These are phyloP conservation scores for Trichosanthes truncata DNA, from an alignment of 306 rosid species.

Conservation along the genomic window DNA sequence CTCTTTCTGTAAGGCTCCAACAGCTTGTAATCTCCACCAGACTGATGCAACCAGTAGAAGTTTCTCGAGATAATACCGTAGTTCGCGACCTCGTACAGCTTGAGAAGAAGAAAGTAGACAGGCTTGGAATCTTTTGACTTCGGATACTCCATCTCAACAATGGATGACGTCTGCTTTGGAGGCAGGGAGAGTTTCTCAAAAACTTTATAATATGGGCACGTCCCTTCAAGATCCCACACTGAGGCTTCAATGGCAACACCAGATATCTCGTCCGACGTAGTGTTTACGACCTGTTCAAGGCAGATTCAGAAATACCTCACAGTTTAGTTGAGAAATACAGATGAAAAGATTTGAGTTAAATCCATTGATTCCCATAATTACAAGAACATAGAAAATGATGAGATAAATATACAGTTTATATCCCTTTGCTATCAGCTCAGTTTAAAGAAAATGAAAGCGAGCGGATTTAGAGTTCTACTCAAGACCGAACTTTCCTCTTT, in stretches of 20 bases:
- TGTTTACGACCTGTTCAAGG: slow-evolving; percentile 68
- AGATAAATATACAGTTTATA: background rate
- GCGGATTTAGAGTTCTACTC: background rate
- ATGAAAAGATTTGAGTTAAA: background rate
- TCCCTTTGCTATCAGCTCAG: background rate
- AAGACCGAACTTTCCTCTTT: background rate
- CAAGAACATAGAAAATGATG: background rate
- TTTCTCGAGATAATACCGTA: slow-evolving; percentile 57
- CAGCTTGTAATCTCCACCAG: slow-evolving; percentile 75
- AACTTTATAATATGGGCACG: slow-evolving; percentile 55
- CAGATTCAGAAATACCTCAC: background rate
- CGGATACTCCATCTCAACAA: slow-evolving; percentile 75
- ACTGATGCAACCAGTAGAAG: slow-evolving; percentile 81
- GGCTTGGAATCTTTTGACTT: slow-evolving; percentile 60
- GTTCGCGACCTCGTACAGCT: slow-evolving; percentile 58
- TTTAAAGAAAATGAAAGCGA: background rate
- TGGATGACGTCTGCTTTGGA: slow-evolving; percentile 49
- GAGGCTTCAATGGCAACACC: slow-evolving; percentile 65
- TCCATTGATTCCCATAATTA: background rate
- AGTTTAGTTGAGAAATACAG: background rate
- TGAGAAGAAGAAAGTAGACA: slow-evolving; percentile 86
- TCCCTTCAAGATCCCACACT: slow-evolving; percentile 90
- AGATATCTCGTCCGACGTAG: slow-evolving; percentile 57
- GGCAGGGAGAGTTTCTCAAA: slow-evolving; percentile 43
- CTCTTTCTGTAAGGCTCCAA: slow-evolving; percentile 61